Evolutionary conservation across 805 yeast genomes (phyloP).

Genomic region (Naumovozyma baii): DNA sequence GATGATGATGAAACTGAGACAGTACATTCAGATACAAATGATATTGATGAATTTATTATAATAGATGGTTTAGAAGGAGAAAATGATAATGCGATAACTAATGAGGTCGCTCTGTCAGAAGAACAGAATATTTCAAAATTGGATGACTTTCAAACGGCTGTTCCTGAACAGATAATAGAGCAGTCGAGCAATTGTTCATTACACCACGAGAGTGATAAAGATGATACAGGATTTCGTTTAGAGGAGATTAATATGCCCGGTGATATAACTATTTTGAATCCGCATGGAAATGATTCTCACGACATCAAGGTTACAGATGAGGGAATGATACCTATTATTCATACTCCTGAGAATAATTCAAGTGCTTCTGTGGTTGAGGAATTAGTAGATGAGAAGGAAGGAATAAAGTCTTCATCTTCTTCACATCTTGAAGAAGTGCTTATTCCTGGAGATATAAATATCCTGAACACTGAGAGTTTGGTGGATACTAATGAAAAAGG

Average conservation of each 20-base stretch:
- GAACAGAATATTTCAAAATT: too few species aligned
- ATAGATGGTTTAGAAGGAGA: too few species aligned
- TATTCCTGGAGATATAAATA: background rate
- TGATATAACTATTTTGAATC: conserved; percentile 7
- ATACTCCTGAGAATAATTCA: background rate
- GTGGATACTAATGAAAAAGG: background rate
- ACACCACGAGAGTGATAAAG: background rate
- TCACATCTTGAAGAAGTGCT: background rate
- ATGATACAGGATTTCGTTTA: background rate
- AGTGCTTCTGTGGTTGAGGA: background rate
- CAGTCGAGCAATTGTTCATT: background rate
- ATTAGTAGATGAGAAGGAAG: background rate
- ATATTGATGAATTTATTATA: too few species aligned
- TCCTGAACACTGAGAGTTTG: background rate
- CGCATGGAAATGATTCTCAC: too few species aligned
- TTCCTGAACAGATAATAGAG: too few species aligned
- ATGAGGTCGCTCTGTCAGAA: too few species aligned
- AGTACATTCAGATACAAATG: background rate
- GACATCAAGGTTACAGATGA: background rate
- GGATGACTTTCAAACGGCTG: background rate
- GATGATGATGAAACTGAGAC: background rate
- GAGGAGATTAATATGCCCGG: conserved; percentile 8
- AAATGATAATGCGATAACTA: too few species aligned
- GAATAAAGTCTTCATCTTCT: background rate
- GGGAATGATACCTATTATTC: background rate